These are phyloP conservation scores for Bombardia bombarda DNA, from an alignment of 495 filamentous ascomycete genomes.

Conservation along the genomic window DNA sequence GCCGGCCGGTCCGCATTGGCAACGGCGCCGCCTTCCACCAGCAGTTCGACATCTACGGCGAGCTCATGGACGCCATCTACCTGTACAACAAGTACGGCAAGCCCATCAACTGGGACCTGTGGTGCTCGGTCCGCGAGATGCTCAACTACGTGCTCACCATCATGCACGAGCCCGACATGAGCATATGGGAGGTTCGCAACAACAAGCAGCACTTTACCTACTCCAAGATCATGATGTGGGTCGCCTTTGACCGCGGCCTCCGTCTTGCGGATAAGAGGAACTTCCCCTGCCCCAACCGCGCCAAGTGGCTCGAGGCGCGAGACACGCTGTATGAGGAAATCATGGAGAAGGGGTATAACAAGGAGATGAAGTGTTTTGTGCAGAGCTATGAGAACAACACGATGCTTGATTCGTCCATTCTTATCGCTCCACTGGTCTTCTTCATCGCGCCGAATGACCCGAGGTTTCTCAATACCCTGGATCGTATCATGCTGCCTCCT, in stretches of 20 bases:
- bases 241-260: slow-evolving; percentile 63
- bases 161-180: slow-evolving; percentile 58
- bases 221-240: slow-evolving; percentile 70
- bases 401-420: slow-evolving; percentile 59
- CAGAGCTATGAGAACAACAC: slow-evolving; percentile 65
- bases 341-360: slow-evolving; percentile 62
- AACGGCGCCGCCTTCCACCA: slow-evolving; percentile 68
- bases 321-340: slow-evolving; percentile 64
- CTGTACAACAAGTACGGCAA: slow-evolving; percentile 73
- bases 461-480: slow-evolving; percentile 59
- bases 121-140: slow-evolving; percentile 28
- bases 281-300: slow-evolving; percentile 59
- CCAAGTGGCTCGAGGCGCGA: slow-evolving; percentile 50
- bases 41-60: slow-evolving; percentile 70
- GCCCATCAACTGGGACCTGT: slow-evolving; percentile 65
- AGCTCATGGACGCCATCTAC: slow-evolving; percentile 68
- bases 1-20: slow-evolving; percentile 62
- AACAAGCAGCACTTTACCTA: slow-evolving; percentile 66
- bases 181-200: slow-evolving; percentile 70
- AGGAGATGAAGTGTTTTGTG: slow-evolving; percentile 54
- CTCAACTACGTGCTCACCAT: slow-evolving; percentile 47
- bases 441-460: slow-evolving; percentile 69
- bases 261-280: slow-evolving; percentile 62
- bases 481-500: slow-evolving; percentile 55
- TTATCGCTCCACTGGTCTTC: slow-evolving; percentile 67